Percentiles rank a stretch among this genome's conserved stretches.
Evolutionary conservation across 371 early-diverging fungal genomes (phyloP).

Genomic region (Mucor lusitanicus): DNA sequence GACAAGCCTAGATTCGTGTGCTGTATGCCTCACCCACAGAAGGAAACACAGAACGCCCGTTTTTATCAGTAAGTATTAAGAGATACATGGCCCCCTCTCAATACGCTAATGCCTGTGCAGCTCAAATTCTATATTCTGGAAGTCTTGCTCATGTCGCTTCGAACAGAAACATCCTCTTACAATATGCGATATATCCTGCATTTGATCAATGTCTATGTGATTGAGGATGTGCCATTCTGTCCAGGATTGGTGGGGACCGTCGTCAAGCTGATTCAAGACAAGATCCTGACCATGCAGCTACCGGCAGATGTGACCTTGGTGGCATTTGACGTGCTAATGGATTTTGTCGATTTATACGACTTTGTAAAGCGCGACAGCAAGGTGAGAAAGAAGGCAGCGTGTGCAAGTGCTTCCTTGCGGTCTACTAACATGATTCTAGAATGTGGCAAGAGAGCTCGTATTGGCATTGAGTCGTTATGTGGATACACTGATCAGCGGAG

Average conservation of each 20-base stretch:
- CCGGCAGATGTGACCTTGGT: slow-evolving; percentile 69
- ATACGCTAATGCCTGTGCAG: slow-evolving; percentile 19
- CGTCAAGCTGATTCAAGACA: slow-evolving; percentile 74
- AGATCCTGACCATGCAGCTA: slow-evolving; percentile 66
- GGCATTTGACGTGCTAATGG: slow-evolving; percentile 73
- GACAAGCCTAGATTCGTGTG: slow-evolving; percentile 64
- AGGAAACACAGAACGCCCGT: slow-evolving; percentile 34
- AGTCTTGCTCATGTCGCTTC: slow-evolving; percentile 65
- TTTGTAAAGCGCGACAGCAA: slow-evolving; percentile 71
- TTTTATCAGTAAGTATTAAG: slow-evolving; percentile 40
- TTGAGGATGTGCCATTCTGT: slow-evolving; percentile 77
- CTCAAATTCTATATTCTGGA: slow-evolving; percentile 74
- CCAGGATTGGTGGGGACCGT: slow-evolving; percentile 74
- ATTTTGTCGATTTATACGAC: slow-evolving; percentile 66
- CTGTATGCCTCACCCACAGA: slow-evolving; percentile 49
- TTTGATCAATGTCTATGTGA: slow-evolving; percentile 72
- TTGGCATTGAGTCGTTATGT: slow-evolving; percentile 72
- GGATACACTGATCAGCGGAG: slow-evolving; percentile 55
- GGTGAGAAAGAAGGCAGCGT: slow-evolving; percentile 42
- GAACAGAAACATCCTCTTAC: slow-evolving; percentile 66
- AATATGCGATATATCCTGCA: slow-evolving; percentile 73
- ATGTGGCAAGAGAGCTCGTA: slow-evolving; percentile 71
- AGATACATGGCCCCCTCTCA: neutral
- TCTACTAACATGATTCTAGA: slow-evolving; percentile 29
- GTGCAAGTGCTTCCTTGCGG: too few relatives aligned